phyloP scores from a whole-genome alignment of 768 basidiomycete genomes.

The Boletus insuetus region DNA sequence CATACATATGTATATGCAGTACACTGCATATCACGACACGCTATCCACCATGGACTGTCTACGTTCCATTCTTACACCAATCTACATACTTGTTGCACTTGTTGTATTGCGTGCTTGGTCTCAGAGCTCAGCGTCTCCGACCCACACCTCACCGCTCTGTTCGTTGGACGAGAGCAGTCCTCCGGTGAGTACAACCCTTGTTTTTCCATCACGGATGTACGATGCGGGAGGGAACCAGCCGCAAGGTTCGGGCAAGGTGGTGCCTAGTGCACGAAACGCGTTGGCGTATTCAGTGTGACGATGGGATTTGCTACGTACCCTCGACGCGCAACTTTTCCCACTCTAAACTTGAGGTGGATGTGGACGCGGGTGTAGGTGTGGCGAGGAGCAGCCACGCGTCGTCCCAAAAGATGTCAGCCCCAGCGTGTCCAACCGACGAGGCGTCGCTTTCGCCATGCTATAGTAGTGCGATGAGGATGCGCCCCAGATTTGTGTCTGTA shows the following conservation, averaged over 20 bases:
- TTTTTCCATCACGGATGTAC: slow-evolving; percentile 23
- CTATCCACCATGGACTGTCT: too few relatives aligned
- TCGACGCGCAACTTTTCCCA: slow-evolving; percentile 27
- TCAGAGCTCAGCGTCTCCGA: slow-evolving; percentile 32
- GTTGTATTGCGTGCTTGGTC: neutral
- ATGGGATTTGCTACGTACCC: neutral
- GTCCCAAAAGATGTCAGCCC: slow-evolving; percentile 40
- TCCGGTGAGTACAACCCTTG: slow-evolving; percentile 36
- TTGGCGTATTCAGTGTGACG: neutral
- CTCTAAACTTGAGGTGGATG: neutral
- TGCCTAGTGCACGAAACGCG: too few relatives aligned
- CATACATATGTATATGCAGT: too few relatives aligned
- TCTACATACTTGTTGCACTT: too few relatives aligned
- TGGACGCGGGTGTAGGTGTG: too few relatives aligned
- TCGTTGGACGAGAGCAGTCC: slow-evolving; percentile 42
- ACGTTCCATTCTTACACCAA: too few relatives aligned
- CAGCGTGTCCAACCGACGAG: slow-evolving; percentile 37
- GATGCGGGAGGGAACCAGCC: slow-evolving; percentile 44
- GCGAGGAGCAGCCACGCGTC: slow-evolving; percentile 33
- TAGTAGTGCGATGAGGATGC: slow-evolving; percentile 30
- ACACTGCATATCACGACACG: too few relatives aligned
- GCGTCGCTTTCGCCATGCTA: slow-evolving; percentile 38
- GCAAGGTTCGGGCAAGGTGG: slow-evolving; percentile 29
- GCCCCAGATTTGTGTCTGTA: neutral
- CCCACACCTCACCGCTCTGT: slow-evolving; percentile 41